Percentiles rank a stretch among this genome's conserved stretches.
phyloP scores from a whole-genome alignment of 805 yeast species.

The Barnettozyma pratensis region DNA sequence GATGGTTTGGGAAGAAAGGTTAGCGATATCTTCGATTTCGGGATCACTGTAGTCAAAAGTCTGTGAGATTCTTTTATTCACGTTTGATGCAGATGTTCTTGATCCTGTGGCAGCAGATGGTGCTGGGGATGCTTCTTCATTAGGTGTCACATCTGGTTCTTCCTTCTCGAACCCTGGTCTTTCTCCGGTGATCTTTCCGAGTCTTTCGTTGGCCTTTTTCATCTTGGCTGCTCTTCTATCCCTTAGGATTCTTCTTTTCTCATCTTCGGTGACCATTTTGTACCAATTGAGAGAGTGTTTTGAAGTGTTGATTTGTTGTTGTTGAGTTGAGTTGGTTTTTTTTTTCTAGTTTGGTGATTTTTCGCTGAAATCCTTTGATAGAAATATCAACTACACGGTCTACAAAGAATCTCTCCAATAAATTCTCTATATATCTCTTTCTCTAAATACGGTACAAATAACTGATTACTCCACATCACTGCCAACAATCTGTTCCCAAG shows the following conservation, averaged over 20 bases:
- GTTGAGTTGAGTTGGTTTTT: neutral
- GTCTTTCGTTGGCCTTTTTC: constrained; percentile 16
- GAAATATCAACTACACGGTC: no score
- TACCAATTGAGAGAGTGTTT: neutral
- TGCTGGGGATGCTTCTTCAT: neutral
- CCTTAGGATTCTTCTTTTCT: constrained; percentile 22
- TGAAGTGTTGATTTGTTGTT: neutral
- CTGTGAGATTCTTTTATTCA: constrained; percentile 16
- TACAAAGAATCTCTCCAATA: neutral
- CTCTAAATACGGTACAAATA: neutral
- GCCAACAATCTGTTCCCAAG: constrained; percentile 81
- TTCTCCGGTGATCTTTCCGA: constrained; percentile 24
- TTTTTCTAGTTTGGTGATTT: neutral
- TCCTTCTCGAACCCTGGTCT: constrained; percentile 6
- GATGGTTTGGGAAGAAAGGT: neutral
- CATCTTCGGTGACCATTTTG: constrained; percentile 16
- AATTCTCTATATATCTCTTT: neutral
- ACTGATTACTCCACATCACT: constrained; percentile 33
- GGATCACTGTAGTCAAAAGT: constrained; percentile 12
- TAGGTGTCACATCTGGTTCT: neutral
- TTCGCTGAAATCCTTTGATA: neutral
- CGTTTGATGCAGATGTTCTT: constrained; percentile 1
- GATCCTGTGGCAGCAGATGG: neutral
- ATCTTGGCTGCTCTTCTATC: constrained; percentile 26
- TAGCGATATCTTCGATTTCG: constrained; percentile 12